Evolutionary conservation across 2,329 filamentous ascomycete species (phyloP).

Genomic region (Colletotrichum tabaci): DNA sequence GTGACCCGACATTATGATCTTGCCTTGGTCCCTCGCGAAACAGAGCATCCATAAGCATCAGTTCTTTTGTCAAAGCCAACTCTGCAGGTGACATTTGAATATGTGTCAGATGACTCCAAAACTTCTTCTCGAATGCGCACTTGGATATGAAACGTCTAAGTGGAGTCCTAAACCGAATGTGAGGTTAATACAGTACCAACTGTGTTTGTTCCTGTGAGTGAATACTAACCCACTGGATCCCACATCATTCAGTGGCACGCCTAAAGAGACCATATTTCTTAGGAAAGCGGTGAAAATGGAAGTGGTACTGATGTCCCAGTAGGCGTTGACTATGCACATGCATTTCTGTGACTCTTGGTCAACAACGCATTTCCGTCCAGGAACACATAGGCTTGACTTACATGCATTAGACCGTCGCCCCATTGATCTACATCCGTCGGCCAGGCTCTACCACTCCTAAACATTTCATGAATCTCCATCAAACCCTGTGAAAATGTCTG

Average conservation of each 20-base stretch:
- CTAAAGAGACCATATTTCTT: not conserved
- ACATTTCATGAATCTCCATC: not conserved
- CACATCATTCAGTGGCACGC: not conserved
- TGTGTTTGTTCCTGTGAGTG: too few relatives aligned
- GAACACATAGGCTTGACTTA: not conserved
- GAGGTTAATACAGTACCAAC: too few relatives aligned
- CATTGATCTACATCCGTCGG: not conserved
- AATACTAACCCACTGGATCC: too few relatives aligned
- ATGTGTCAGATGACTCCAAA: too few relatives aligned
- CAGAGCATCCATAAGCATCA: not conserved
- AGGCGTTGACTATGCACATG: too few relatives aligned
- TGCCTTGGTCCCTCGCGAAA: too few relatives aligned
- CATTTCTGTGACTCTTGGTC: too few relatives aligned
- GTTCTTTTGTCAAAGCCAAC: not conserved
- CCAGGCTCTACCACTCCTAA: not conserved
- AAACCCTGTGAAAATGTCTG: not conserved
- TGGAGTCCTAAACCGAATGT: too few relatives aligned
- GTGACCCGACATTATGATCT: too few relatives aligned
- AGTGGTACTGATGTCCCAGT: not conserved
- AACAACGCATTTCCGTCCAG: not conserved
- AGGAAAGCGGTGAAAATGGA: not conserved
- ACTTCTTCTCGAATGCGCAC: too few relatives aligned
- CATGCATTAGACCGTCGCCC: too few relatives aligned
- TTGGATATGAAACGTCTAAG: too few relatives aligned
- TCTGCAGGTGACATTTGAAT: not conserved